Base-by-base conservation (phyloP, 1,284 basidiomycete genomes). In the Leccinum fuscescens region DNA sequence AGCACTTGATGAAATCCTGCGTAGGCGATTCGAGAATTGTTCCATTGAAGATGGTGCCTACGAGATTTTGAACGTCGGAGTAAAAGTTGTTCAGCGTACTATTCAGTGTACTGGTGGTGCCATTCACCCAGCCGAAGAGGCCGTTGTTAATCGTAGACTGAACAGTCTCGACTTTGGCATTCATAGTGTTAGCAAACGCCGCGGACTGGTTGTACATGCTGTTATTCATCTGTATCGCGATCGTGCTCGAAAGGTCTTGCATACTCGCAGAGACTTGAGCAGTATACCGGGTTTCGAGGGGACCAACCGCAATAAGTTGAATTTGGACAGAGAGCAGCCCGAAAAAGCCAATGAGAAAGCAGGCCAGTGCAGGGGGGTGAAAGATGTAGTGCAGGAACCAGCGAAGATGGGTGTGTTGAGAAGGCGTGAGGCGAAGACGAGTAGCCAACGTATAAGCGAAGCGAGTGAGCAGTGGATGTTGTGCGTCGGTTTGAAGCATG, bases 121-220 rank as follows among this genome's bases (percentile, higher is more conserved):
- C 84, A 69, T 97, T 94, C 55, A 98, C 88, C 96, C 95, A 98
- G 15, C 92, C 90, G 64, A 98, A 96, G 50, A 98, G 75, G 15
- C 92, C 90, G 39, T 91, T 76, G 74, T 98, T 94, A 74, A 98
- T 86, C 11, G 85, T 82, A 39, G 79, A 78, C 74, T 98, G 90
- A 55, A 93, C 81, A 27, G 68, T 67, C 48, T 83, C 79, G 31
- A 97, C 86, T 27, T 86, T 87, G 5, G 67, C 66, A 70, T 98
- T 99, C 69, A 94, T 82, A 33, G 81, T 80, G 20, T 77, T 79
- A 2, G 95, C 93, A 67, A 95, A 99, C 1, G 81, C 72, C 6
- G 83, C 69, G 8, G 91, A 94, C 66, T 93, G 88, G 68, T 90
- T 86, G 67, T 83, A 86, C 82, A 94, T 93, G 75, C 84, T 88